Base-by-base conservation (phyloP, 2,329 filamentous ascomycete species). In the Hypoxylon sp. region DNA sequence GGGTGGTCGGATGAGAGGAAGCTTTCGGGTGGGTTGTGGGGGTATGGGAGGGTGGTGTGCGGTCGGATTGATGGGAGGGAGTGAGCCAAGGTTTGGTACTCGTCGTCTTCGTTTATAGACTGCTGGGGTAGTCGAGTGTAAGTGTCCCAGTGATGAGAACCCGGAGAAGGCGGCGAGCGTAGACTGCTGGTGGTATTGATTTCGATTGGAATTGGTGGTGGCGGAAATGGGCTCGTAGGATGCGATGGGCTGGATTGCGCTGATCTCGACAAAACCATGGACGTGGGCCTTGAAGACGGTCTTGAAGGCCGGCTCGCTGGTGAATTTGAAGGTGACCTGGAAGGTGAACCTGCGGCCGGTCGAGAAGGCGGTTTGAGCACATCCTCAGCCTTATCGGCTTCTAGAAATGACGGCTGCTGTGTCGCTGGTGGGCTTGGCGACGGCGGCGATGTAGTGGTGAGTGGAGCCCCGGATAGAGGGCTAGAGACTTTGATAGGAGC, bases 171-270 rank as follows among this genome's bases (percentile, higher is more conserved):
- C 14, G 48, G 32, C 4, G 73, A 68, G 38, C 69, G 75, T 10
- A 77, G 69, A 36, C 75, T 77, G 48, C 75, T 76, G 9, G 64
- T 71, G 2, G 67, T 58, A 48, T 78, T 75, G 48, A 77, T 57
- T 49, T 78, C 74, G 21, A 77, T 71, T 11, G 76, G 73, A 36
- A 77, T 74, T 3, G 77, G 73, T 1, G 76, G 75, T 3, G 77
- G 76, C 17, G 66, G 19, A 58, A 77, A 78, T 13, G 76, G 75
- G 3, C 73, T 66, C 1, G 66, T 63, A 14, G 63, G 51, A 38
- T 75, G 73, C 2, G 72, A 69, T 11, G 75, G 76, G 13, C 76
- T 77, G 2, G 76, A 77, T 48, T 65, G 71, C 5, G 72, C 56
- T 11, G 69, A 73, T 11, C 68, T 71, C 4, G 65, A 67, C 14